phyloP scores from a whole-genome alignment of 192 early-diverging fungal genomes.

The Gamsiella multidivaricata region DNA sequence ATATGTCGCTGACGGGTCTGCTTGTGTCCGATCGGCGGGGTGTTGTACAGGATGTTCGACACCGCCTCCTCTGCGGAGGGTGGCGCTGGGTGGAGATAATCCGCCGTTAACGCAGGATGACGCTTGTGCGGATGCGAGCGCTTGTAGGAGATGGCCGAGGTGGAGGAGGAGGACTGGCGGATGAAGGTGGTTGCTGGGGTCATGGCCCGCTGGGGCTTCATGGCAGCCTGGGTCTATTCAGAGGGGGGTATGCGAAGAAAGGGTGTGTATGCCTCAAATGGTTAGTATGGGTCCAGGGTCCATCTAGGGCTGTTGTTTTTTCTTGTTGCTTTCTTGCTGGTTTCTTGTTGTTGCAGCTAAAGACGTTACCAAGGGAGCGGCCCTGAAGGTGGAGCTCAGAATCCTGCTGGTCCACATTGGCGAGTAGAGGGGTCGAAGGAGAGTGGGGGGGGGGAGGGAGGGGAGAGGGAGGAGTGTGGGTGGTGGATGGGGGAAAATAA shows the following conservation, averaged over 20 bases:
- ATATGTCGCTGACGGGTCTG: slow-evolving; percentile 82
- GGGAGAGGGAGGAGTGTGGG: neutral
- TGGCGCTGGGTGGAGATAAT: slow-evolving; percentile 60
- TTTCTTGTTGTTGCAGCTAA: neutral
- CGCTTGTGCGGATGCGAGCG: slow-evolving; percentile 56
- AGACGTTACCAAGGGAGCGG: slow-evolving; percentile 24
- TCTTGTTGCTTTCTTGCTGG: neutral
- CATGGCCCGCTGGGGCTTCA: slow-evolving; percentile 14
- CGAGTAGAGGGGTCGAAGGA: neutral
- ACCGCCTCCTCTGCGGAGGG: slow-evolving; percentile 94
- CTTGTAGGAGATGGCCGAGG: slow-evolving; percentile 60
- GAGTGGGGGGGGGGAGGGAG: neutral
- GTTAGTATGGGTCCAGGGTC: slow-evolving; percentile 1
- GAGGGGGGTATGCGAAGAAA: too few species aligned
- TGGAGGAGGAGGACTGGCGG: slow-evolving; percentile 56
- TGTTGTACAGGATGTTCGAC: slow-evolving; percentile 96
- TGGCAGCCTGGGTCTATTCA: slow-evolving; percentile 1
- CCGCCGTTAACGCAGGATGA: slow-evolving; percentile 41
- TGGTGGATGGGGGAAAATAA: neutral
- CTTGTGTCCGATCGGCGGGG: slow-evolving; percentile 64
- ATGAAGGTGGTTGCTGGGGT: slow-evolving; percentile 17
- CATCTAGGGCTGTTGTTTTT: neutral
- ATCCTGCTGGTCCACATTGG: slow-evolving; percentile 46
- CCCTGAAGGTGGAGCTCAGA: slow-evolving; percentile 20
- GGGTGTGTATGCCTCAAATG: slow-evolving; percentile 14